Evolutionary conservation across 78 protist genomes (phyloP), one percentile per base, ranked within the genome.

Genomic region (Paulinella micropora): DNA sequence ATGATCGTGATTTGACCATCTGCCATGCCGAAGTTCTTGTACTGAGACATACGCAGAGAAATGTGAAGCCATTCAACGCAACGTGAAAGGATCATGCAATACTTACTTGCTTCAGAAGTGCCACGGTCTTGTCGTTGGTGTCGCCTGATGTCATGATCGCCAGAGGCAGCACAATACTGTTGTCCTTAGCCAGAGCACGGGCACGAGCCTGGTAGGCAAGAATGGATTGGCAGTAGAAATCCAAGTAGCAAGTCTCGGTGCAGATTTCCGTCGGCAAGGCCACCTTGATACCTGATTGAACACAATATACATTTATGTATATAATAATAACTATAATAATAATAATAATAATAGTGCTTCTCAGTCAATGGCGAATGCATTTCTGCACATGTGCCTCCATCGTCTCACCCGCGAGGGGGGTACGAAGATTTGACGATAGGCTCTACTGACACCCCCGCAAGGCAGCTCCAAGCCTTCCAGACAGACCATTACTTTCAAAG

Each of bases 271-370:
- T 0, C 31, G 94, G 94, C 81, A 92, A 79, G 29, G 36, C 83
- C 3, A 89, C 39, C 91, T 92, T 92, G 87, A 92, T 89, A 15
- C 93, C 93, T n/a, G n/a, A n/a, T n/a, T n/a, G n/a, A n/a, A n/a
- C n/a, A n/a, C n/a, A n/a, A n/a, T n/a, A n/a, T n/a, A n/a, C n/a
- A n/a, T n/a, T n/a, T n/a, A n/a, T n/a, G n/a, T n/a, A n/a, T n/a
- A n/a, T n/a, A n/a, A n/a, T n/a, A n/a, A n/a, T n/a, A n/a, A n/a
- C n/a, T n/a, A n/a, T n/a, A n/a, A n/a, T n/a, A n/a, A n/a, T n/a
- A n/a, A n/a, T n/a, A n/a, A n/a, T n/a, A n/a, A n/a, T n/a, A n/a
- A n/a, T n/a, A n/a, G n/a, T n/a, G n/a, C n/a, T n/a, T n/a, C n/a
- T n/a, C n/a, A n/a, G n/a, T n/a, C n/a, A n/a, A n/a, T n/a, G n/a